Base-by-base conservation (phyloP, 352 stramenopile genomes). In the Aphanomyces astaci region DNA sequence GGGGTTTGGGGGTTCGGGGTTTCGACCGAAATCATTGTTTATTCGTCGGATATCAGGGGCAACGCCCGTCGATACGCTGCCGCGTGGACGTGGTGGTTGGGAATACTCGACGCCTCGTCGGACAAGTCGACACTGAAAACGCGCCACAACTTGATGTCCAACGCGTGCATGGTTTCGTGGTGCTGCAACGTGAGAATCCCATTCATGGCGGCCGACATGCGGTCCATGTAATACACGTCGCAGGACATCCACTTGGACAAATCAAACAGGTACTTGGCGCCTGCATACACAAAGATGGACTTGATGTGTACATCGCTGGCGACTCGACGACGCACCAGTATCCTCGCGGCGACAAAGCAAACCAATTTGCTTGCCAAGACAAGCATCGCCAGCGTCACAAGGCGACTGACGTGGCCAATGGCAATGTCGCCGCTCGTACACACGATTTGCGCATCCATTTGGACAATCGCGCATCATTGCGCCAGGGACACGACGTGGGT, bases 201-300 rank as follows among this genome's bases (percentile, higher is more conserved):
- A 30, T 54, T 54, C 25, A 66, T 11, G 9, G 32, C 59, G 3
- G 59, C 59, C 4, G 59, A 66, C 13, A 25, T 25, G 11, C 59
- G 59, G 28, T 66, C 59, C 28, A 66, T 22, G 46, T 66, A 66
- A 30, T 66, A 66, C 13, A 66, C 46, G 59, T 53, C 36, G 30
- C 54, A 22, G 22, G 24, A 25, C 33, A 43, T n/a, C 33, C 59
- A 54, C 17, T 24, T 22, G 2, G 13, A 9, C 3, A 28, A 11
- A 19, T 17, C 22, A 32, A 66, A 66, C 1, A 66, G 17, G 46
- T 52, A 66, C 28, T 54, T 52, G 2, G 59, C 59, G 5, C 59
- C 59, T 0, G 59, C 32, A 2, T 13, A 36, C 31, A 66, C 4
- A 36, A 66, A 66, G 27, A 66, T 19, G 27, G 59, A 66, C 39